These are phyloP conservation scores for Jamesozyma rosinii DNA, from an alignment of 805 yeast genomes.

Conservation along the genomic window DNA sequence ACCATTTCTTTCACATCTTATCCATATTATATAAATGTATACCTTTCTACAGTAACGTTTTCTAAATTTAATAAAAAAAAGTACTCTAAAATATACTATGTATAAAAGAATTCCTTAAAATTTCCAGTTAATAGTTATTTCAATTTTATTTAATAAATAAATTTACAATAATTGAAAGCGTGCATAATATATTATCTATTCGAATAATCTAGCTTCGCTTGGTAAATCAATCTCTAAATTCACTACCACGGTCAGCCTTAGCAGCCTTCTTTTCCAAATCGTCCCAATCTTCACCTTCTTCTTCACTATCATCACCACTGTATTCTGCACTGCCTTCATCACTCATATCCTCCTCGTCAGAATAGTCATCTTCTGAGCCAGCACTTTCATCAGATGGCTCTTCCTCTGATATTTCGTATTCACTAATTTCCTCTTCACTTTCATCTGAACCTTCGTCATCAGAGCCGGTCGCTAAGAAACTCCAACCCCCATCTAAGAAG, in stretches of 20 bases:
- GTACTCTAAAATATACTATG: too few species aligned
- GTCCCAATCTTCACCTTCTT: constrained; percentile 36
- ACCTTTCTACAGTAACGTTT: neutral
- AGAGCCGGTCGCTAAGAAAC: constrained; percentile 80
- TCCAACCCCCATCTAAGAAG: constrained; percentile 94
- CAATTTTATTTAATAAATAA: neutral
- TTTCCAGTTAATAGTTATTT: too few species aligned
- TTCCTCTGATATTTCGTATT: constrained; percentile 38
- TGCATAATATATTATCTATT: too few species aligned
- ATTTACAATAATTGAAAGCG: neutral
- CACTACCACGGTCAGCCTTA: constrained; percentile 31
- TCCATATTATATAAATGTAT: neutral
- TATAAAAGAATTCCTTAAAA: too few species aligned
- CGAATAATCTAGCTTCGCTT: neutral
- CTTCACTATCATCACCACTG: constrained; percentile 24
- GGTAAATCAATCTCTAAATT: constrained; percentile 15
- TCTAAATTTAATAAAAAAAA: neutral
- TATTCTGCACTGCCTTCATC: constrained; percentile 27
- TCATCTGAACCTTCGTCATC: constrained; percentile 65
- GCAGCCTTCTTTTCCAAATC: constrained; percentile 33
- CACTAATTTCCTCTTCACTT: constrained; percentile 55
- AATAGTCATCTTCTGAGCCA: constrained; percentile 31
- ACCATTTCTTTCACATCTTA: neutral
- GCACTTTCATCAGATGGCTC: constrained; percentile 37
- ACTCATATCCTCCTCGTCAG: constrained; percentile 32